Conservation (phyloP, 257 asterid species). For the Salvia rosmarinus region DNA sequence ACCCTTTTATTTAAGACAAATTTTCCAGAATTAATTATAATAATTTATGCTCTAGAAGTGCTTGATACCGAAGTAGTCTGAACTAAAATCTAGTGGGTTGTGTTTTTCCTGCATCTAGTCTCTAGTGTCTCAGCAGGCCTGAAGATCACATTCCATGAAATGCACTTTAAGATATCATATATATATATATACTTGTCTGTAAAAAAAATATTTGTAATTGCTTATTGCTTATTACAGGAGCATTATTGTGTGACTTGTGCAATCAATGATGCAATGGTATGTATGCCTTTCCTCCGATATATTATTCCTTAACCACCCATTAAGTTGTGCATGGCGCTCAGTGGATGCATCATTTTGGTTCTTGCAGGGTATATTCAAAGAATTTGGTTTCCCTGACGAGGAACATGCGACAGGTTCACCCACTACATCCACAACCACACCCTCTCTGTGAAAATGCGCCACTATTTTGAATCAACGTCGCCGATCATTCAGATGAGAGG, state of each 20-base stretch:
- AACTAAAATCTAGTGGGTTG: too few species aligned
- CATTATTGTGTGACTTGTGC: conserved; percentile 92
- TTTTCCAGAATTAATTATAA: not conserved
- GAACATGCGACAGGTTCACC: conserved; percentile 40
- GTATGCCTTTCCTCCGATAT: conserved; percentile 20
- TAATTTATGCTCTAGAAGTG: conserved; percentile 18
- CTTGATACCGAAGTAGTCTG: conserved; percentile 4
- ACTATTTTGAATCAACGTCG: conserved; percentile 21
- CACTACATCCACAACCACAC: conserved; percentile 39
- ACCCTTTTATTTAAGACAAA: not conserved
- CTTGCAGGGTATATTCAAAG: conserved; percentile 69
- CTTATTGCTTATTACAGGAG: conserved; percentile 60
- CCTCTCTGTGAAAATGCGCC: conserved; percentile 24
- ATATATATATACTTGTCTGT: too few species aligned
- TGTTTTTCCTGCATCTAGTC: conserved; percentile 5
- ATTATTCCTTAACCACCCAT: not conserved
- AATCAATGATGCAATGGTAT: conserved; percentile 82
- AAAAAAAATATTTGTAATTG: conserved; percentile 3
- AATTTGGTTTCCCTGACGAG: conserved; percentile 69
- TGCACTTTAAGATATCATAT: not conserved
- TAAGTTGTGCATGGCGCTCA: conserved; percentile 11
- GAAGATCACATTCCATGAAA: not conserved
- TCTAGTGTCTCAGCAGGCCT: conserved; percentile 23
- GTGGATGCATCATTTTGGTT: conserved; percentile 11
- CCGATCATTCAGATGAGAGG: conserved; percentile 12